These are phyloP conservation scores for Botryotinia narcissicola DNA, from an alignment of 2,329 filamentous ascomycete genomes.

Conservation along the genomic window DNA sequence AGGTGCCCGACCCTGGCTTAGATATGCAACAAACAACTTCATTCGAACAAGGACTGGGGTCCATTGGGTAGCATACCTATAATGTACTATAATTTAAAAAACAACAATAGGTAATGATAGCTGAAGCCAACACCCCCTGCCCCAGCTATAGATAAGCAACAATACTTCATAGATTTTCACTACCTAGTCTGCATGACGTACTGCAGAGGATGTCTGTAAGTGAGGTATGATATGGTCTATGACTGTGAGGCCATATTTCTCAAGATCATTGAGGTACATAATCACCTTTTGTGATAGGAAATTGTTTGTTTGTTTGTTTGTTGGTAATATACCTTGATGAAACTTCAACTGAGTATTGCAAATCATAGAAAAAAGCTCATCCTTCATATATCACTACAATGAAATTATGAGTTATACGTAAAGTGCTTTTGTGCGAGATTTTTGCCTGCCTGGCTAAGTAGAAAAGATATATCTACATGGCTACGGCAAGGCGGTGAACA, in stretches of 20 bases:
- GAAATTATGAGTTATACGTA: neutral
- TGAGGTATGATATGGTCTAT: neutral
- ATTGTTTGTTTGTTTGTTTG: neutral
- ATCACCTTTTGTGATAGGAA: neutral
- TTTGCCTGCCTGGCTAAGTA: neutral
- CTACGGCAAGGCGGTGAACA: neutral
- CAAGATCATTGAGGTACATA: neutral
- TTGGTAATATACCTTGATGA: neutral
- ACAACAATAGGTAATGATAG: neutral
- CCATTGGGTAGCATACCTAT: neutral
- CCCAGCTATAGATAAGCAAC: neutral
- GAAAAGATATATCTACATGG: neutral
- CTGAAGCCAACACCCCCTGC: neutral
- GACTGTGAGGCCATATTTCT: neutral
- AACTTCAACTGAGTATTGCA: neutral
- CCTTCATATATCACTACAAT: neutral
- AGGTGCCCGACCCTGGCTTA: neutral
- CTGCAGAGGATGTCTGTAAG: neutral
- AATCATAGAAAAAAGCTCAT: neutral
- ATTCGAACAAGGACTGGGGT: neutral
- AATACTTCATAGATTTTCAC: slow-evolving; percentile 39
- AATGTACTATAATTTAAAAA: neutral
- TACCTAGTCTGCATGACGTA: neutral
- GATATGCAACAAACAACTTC: neutral
- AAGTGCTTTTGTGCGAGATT: neutral